Conservation (phyloP, 345 rosid species). For the Cochlearia excelsa region DNA sequence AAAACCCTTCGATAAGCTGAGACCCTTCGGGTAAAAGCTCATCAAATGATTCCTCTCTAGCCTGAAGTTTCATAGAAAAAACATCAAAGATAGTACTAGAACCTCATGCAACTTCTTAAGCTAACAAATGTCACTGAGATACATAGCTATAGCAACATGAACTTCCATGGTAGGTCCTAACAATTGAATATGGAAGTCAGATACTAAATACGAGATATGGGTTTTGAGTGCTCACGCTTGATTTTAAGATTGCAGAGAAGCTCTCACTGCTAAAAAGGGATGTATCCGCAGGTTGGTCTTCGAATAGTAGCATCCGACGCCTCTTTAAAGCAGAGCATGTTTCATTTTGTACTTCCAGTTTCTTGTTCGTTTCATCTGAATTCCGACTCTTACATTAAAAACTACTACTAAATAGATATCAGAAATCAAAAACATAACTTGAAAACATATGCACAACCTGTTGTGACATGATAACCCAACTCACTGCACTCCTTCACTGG, state of each 20-base stretch:
- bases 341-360: conserved; percentile 48
- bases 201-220: conserved; percentile 1
- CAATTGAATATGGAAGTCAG: background rate
- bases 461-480: conserved; percentile 50
- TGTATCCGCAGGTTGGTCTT: conserved; percentile 47
- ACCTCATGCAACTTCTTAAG: background rate
- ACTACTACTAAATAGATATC: background rate
- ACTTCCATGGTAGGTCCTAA: background rate
- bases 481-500: conserved; percentile 86
- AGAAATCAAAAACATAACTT: background rate
- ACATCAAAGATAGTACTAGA: background rate
- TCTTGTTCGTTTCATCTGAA: conserved; percentile 54
- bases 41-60: conserved; percentile 53
- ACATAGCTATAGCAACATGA: background rate
- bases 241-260: conserved; percentile 63
- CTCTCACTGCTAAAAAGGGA: conserved; percentile 56
- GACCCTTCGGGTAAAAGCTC: conserved; percentile 54
- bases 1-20: conserved; percentile 53
- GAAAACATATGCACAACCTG: conserved; percentile 38
- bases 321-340: conserved; percentile 62
- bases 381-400: conserved; percentile 22
- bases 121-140: conserved; percentile 5
- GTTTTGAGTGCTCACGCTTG: conserved; percentile 48
- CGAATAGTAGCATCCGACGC: conserved; percentile 89
- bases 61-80: conserved; percentile 44